Evolutionary conservation across 768 basidiomycete species (phyloP), one percentile per base, ranked within the genome.

Genomic region (Lepiota brunneoincarnata): DNA sequence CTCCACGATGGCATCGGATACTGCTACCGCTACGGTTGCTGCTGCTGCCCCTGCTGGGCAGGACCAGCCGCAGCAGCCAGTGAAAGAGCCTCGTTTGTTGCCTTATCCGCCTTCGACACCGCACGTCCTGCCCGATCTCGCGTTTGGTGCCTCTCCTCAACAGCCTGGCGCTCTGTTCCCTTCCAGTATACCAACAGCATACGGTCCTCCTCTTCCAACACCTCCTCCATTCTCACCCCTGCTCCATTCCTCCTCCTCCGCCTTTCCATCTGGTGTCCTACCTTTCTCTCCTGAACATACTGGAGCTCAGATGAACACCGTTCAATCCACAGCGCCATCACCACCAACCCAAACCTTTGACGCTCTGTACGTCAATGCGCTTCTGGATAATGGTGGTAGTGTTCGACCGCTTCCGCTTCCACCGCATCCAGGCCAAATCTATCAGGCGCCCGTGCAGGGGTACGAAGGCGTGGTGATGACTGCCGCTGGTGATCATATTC

Each of bases 321-420:
- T 37, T n/a, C 6, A 17, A 3, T 45, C 43, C 6, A 9, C 26
- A 45, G 26, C 44, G 12, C 24, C 50, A 43, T 23, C 21, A n/a
- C n/a, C n/a, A n/a, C n/a, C n/a, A n/a, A n/a, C 39, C 15, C 40
- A 51, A 23, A 17, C 23, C n/a, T 42, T 50, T 17, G 49, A 50
- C 14, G 28, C 28, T 2, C 31, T 43, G 28, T 42, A 51, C 34
- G 28, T 42, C 9, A 51, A 43, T 20, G n/a, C 49, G 15, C 2
- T 50, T 9, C 4, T 9, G 31, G 31, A 31, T 28, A 28, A 28
- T 31, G 39, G 6, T 9, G 37, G 28, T 12, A 45, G 43, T 4
- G 52, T 54, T 37, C 52, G 52, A n/a, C 52, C 52, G 4, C 44
- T 54, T 15, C 52, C 52, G 36, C 24, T 54, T 12, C 52, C 52